Conservation (phyloP, 768 basidiomycete species). For the Cyathus striatus region DNA sequence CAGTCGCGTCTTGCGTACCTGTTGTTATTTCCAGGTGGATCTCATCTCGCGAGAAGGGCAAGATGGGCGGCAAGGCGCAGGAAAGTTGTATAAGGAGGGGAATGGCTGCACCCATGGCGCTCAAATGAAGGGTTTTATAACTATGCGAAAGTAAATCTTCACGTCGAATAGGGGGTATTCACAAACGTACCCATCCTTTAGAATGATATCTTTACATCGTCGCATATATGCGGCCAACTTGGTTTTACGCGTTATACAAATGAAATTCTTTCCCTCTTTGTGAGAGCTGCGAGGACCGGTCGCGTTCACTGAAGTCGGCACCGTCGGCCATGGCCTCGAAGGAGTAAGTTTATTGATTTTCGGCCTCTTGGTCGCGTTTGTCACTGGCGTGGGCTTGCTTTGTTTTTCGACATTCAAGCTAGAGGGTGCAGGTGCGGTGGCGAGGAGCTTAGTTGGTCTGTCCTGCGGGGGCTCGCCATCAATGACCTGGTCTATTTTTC, state of each 20-base stretch:
- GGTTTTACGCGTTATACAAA: constrained; percentile 77
- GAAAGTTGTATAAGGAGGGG: constrained; percentile 70
- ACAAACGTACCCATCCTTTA: constrained; percentile 62
- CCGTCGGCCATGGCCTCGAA: constrained; percentile 70
- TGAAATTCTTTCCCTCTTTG: constrained; percentile 74
- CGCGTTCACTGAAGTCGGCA: constrained; percentile 69
- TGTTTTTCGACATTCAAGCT: too few relatives aligned
- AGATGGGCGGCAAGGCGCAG: constrained; percentile 64
- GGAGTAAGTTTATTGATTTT: constrained; percentile 65
- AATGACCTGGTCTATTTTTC: too few relatives aligned
- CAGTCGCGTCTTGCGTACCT: constrained; percentile 67
- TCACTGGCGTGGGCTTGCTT: constrained; percentile 7
- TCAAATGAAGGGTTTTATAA: constrained; percentile 68
- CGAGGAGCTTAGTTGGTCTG: too few relatives aligned
- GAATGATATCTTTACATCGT: constrained; percentile 67
- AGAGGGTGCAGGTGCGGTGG: too few relatives aligned
- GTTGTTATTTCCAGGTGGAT: constrained; percentile 60
- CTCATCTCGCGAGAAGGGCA: constrained; percentile 63
- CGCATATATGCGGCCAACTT: constrained; percentile 68
- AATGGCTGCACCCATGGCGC: constrained; percentile 88
- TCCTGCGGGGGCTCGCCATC: too few relatives aligned
- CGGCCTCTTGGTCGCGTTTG: constrained; percentile 16
- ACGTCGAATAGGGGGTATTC: neutral
- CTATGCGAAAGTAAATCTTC: constrained; percentile 26
- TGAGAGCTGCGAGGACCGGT: constrained; percentile 79